Evolutionary conservation across 2,329 filamentous ascomycete genomes (phyloP), one percentile per base, ranked within the genome.

Genomic region (Colletotrichum lupini): DNA sequence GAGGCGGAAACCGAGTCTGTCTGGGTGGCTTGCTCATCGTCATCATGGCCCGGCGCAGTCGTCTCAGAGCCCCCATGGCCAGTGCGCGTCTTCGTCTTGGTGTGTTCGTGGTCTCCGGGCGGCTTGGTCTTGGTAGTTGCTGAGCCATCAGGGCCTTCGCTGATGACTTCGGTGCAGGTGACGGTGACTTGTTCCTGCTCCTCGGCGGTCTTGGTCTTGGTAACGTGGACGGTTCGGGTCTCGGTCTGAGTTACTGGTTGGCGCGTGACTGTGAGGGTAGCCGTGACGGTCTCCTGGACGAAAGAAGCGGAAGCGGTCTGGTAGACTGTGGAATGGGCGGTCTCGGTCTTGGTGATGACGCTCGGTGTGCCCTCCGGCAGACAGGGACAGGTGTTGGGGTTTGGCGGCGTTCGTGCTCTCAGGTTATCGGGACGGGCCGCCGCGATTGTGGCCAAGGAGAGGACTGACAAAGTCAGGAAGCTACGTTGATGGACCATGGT

Each of bases 261-360:
- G 24, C 16, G 69, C 16, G 63, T 74, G 42, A 68, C 11, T 5
- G 68, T 73, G 11, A 74, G 46, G 5, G 72, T 76, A 12, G 77
- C 74, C 53, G 77, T 78, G 28, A 78, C 72, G 5, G 76, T 75
- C 7, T 79, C 72, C 19, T 26, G 70, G 46, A 19, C 61, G 7
- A 66, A 49, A 5, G 61, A 61, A 6, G 56, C 28, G 77, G 61
- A 61, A 8, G 56, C 28, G 77, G 72, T 59, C 49, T 78, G 73
- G 19, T 77, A 77, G n/a, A 80, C 67, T 11, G 75, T 80, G 35
- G 77, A 66, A 7, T 46, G 24, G 52, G 19, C 24, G 22, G 52
- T 65, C 24, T 65, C 62, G 12, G 62, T 65, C 62, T 65, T 75
- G 69, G 53, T 76, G 42, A 55, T 75, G 37, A 7, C 65, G 67